Evolutionary conservation across 2,329 filamentous ascomycete species (phyloP), one percentile per base, ranked within the genome.

Genomic region (Hirsutella minnesotensis): DNA sequence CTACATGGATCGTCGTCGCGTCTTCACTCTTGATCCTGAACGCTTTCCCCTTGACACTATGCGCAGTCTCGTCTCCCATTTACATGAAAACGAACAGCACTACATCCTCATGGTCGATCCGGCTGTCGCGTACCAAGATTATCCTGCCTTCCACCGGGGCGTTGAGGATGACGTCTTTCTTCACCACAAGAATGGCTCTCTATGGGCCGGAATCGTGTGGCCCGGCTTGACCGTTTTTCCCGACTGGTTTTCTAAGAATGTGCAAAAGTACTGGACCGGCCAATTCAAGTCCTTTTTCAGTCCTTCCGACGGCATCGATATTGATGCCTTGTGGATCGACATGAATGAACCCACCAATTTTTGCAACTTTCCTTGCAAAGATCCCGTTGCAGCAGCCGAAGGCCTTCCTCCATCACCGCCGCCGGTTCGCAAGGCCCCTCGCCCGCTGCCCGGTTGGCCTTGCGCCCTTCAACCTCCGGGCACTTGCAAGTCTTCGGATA

Each of bases 71-170:
- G 77, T 83, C 24, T 65, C 72, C 34, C 75, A 83, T 37, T 70
- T 90, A 0, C 83, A 87, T 54, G 57, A 62, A 3, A 70, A 79
- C 45, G 62, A 83, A 39, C 83, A 86, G 57, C 73, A 82, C 41
- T 86, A 85, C 51, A 70, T 86, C 35, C 65, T 89, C 42, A 90
- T 90, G 77, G 81, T 90, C 2, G 85, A 92, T 53, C 81, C 81
- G 5, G 78, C 78, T 2, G 68, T 75, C 30, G 69, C 71, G 9
- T 74, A 71, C 44, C 62, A 65, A 35, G 67, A 77, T 48, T 69
- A 65, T 44, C 57, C 61, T 0, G 49, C 66, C 2, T 56, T 68
- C n/a, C 53, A 63, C 8, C 57, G 62, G 10, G 69, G 68, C 4
- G 52, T 69, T 4, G 59, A 53, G 52, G 56, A 65, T 37, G 58